Evolutionary conservation across 2,329 filamentous ascomycete genomes (phyloP), one percentile per base, ranked within the genome.

Genomic region (Immersiporthe knoxdaviesiana): DNA sequence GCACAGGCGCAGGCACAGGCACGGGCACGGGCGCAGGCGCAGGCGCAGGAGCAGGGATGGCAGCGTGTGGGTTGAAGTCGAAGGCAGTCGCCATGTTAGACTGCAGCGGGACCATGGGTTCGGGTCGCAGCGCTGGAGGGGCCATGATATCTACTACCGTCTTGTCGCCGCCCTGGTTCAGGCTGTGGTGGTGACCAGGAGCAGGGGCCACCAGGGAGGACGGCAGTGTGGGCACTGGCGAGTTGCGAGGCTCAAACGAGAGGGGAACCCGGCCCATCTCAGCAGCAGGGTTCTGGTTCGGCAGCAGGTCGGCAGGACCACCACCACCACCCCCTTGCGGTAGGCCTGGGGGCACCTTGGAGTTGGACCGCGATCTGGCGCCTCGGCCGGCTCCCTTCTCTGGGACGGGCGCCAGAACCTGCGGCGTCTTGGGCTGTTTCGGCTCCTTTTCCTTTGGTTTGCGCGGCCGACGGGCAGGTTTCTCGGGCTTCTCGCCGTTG

Each of bases 81-180:
- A 88, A 85, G 35, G 44, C 44, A 10, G 18, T 16, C 14, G 84
- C 75, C 69, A 85, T 80, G 1, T 83, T 78, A 2, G 85, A 81
- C 64, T 83, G 83, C 62, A 81, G 81, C 21, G 81, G 82, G 66
- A 79, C 79, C 5, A 81, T 84, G 12, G 83, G 86, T 70, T 88
- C 86, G 2, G 87, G 86, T 47, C 86, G 81, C 67, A 88, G 79
- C 7, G 85, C 85, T 1, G 86, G 85, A 8, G 86, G 84, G 14
- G 85, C 84, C 83, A 88, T 86, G 24, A 86, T 82, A 37, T 88
- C 87, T 10, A 82, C 35, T 5, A 63, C 37, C 8, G 65, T 47
- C 67, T 69, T 71, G 27, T 71, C 69, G 27, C 69, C 69, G 16
- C 59, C 67, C 7, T 61, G 69, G 58, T 27, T 60, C 27, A 62